Base-by-base conservation (phyloP, 2,329 filamentous ascomycete genomes). In the Arachnomyces sp. region DNA sequence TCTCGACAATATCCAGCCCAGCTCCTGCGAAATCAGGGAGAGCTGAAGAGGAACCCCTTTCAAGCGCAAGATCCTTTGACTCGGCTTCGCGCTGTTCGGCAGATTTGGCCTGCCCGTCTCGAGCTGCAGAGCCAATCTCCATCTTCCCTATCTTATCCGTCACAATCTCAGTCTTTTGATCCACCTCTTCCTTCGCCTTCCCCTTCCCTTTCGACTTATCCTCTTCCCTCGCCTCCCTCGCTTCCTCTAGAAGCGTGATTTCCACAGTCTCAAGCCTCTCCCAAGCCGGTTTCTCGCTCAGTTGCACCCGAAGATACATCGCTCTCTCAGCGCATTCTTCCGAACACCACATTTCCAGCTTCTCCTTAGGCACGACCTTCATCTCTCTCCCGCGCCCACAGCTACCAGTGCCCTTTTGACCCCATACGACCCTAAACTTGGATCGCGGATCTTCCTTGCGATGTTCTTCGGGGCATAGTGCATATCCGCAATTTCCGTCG, bases 281-380 rank as follows among this genome's bases (percentile, higher is more conserved):
- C 87, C 89, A 94, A 0, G 84, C 85, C 0, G 88, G 86, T 46
- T 83, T 81, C 56, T 92, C 84, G 49, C 76, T 82, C 30, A 96
- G 74, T 69, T 98, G 92, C 16, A 93, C 84, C 55, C 88, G 85
- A 51, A 96, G 73, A 61, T 88, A 94, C 49, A 94, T 70, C 2
- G 85, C 88, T 36, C 85, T 74, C 48, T 78, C 76, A 2, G 84
- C 84, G 64, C 92, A 98, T 30, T 72, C 72, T 40, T 81, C 72
- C 0, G 81, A 85, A 62, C 92, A 98, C 86, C 88, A 98, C 63
- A 81, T 83, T 64, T 92, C 85, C 12, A 89, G 63, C 54, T 86
- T 79, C 49, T 79, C 77, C 39, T 74, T 77, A 43, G 77, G 74
- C 17, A 93, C 79, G 35, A 94, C 82, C 47, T 71, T 68, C 49